Base-by-base conservation (phyloP, 345 rosid species). In the Sisymbrium altissimum region DNA sequence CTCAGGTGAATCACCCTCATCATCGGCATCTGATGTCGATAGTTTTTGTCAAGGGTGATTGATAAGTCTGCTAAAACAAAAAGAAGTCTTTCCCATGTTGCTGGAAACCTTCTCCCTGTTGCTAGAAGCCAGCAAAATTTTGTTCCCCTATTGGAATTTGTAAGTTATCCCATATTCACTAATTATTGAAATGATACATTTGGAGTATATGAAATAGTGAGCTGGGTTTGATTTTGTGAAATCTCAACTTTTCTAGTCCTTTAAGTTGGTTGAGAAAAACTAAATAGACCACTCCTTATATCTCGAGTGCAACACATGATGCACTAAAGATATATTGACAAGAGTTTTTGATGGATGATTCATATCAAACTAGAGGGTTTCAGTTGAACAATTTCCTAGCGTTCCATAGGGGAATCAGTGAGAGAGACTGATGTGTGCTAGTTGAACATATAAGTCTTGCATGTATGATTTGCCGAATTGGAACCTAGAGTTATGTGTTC, bases 1-100 rank as follows among this genome's bases (percentile, higher is more conserved):
- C 64, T 68, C 81, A 90, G 97, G 97, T 78, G 97, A 90, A 75
- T 93, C 97, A 44, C 97, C 98, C 29, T 90, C 96, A 40, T 93
- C 97, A 59, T 89, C 94, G 17, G 85, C 88, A 73, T 93, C 97
- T 6, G 98, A 93, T 78, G 79, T 87, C 25, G 98, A 93, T 77
- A 86, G 83, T 82, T 78, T 86, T 71, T 85, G 81, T 69, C 84
- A 85, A 82, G 75, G 59, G 57, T 80, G 48, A 66, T 45, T 4
- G 92, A 89, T 62, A 90, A 77, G 83, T 73, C 83, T 61, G 71
- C 81, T 64, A 68, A 78, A 66, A 66, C 87, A 27, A 86, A 81
- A 74, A 80, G 88, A 57, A 65, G 72, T 54, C 70, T 79, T 64
- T 39, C 86, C 70, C 84, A 79, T 80, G 78, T 72, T 74, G 73